phyloP scores from a whole-genome alignment of 768 basidiomycete genomes.

The Lactifluus rugatus region DNA sequence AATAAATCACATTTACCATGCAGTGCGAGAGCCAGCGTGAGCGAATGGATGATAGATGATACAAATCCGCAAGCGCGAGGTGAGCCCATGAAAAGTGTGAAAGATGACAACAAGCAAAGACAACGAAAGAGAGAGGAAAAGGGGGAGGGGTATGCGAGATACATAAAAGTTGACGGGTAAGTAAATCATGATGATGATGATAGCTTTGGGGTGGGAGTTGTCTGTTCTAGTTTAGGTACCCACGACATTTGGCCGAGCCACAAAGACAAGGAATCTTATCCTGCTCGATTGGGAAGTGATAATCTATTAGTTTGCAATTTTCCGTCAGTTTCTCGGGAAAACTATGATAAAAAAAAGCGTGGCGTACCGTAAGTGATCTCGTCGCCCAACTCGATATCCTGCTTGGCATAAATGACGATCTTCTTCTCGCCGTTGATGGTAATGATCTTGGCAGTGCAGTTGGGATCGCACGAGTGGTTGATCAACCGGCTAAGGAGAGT shows the following conservation, averaged over 20 bases:
- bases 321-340: neutral
- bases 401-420: conserved; percentile 98
- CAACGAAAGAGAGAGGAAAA: conserved; percentile 12
- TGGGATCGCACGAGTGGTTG: conserved; percentile 97
- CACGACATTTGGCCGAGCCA: conserved; percentile 84
- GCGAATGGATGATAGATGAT: conserved; percentile 25
- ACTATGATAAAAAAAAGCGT: neutral
- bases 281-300: conserved; percentile 98
- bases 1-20: conserved; percentile 20
- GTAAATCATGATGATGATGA: neutral
- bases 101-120: conserved; percentile 15
- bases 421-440: conserved; percentile 90
- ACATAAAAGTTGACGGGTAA: conserved; percentile 19
- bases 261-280: conserved; percentile 94
- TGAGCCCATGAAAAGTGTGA: conserved; percentile 14
- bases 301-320: conserved; percentile 45
- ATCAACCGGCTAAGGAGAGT: conserved; percentile 67
- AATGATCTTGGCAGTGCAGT: conserved; percentile 85
- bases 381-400: conserved; percentile 90
- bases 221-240: conserved; percentile 79
- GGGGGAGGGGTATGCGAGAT: conserved; percentile 20
- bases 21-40: conserved; percentile 22
- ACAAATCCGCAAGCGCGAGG: conserved; percentile 19
- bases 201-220: neutral
- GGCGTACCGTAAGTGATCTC: conserved; percentile 93